Percentiles rank a stretch among this genome's conserved stretches.
Evolutionary conservation across 1,284 basidiomycete genomes (phyloP).

Genomic region (Ganoderma sinense): DNA sequence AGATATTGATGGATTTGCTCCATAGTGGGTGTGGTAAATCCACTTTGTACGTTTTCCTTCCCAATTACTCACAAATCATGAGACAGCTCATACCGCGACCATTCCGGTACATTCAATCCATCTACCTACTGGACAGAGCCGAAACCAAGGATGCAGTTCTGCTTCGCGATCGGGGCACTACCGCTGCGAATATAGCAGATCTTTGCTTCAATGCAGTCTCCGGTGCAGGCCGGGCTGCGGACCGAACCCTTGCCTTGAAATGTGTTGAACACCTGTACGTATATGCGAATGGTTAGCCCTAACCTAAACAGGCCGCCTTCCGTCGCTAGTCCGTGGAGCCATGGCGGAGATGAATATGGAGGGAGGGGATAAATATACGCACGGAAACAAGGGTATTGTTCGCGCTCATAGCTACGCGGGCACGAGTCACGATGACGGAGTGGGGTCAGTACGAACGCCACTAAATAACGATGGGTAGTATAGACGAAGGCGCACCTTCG

Average conservation of each 20-base stretch:
- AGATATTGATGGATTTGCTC: too few relatives aligned
- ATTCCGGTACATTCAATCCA: not conserved
- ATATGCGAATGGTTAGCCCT: slow-evolving; percentile 4
- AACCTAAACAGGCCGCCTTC: slow-evolving; percentile 4
- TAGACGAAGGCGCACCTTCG: slow-evolving; percentile 56
- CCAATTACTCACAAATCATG: too few relatives aligned
- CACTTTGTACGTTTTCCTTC: too few relatives aligned
- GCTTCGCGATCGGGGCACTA: slow-evolving; percentile 60
- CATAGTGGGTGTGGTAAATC: too few relatives aligned
- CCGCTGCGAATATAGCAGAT: slow-evolving; percentile 86
- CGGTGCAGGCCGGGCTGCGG: slow-evolving; percentile 61
- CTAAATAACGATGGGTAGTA: not conserved
- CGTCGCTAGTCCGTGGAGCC: not conserved
- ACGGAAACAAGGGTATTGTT: slow-evolving; percentile 67
- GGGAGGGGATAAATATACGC: slow-evolving; percentile 35
- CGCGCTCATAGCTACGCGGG: slow-evolving; percentile 64
- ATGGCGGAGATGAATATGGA: not conserved
- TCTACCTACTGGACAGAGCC: slow-evolving; percentile 65
- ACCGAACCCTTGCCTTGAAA: slow-evolving; percentile 78
- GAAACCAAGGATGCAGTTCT: slow-evolving; percentile 69
- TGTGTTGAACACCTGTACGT: slow-evolving; percentile 65
- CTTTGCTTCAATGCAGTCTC: slow-evolving; percentile 68
- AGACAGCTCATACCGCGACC: not conserved
- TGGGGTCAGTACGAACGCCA: not conserved
- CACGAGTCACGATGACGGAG: slow-evolving; percentile 3